Conservation (phyloP, 768 basidiomycete genomes). For the Pleurotus sapidus region DNA sequence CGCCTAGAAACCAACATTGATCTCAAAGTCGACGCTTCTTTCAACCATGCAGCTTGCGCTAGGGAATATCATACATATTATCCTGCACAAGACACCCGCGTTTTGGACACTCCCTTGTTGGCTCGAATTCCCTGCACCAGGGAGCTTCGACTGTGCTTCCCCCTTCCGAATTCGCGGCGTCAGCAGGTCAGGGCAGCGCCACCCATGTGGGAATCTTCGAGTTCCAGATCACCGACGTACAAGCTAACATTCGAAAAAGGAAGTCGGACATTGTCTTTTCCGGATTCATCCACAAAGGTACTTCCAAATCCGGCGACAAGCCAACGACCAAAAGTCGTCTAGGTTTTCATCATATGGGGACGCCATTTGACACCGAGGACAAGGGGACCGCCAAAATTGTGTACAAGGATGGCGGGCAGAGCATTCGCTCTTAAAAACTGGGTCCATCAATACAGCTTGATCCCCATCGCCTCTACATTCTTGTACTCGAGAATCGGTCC, state of each 20-base stretch:
- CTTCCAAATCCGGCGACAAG: constrained; percentile 11
- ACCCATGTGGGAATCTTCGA: background rate
- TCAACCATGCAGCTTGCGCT: no score
- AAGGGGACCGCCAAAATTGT: constrained; percentile 44
- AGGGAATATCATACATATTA: no score
- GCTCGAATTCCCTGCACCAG: background rate
- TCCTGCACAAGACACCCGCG: background rate
- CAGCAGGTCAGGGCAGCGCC: background rate
- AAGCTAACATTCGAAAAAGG: background rate
- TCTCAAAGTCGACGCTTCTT: no score
- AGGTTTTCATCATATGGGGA: constrained; percentile 12
- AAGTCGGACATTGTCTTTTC: constrained; percentile 5
- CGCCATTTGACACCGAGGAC: constrained; percentile 20
- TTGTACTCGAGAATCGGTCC: constrained; percentile 25
- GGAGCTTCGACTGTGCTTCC: background rate
- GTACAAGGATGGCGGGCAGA: constrained; percentile 31
- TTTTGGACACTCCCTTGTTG: background rate
- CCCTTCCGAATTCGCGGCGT: background rate
- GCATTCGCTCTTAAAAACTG: constrained; percentile 36
- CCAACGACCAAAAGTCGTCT: constrained; percentile 4
- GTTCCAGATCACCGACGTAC: constrained; percentile 1
- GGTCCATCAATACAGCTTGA: constrained; percentile 13
- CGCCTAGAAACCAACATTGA: no score
- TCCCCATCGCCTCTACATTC: constrained; percentile 28
- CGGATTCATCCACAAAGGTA: constrained; percentile 14